These are phyloP conservation scores for Elsinoe fawcettii DNA, from an alignment of 2,329 filamentous ascomycete species.

Conservation along the genomic window DNA sequence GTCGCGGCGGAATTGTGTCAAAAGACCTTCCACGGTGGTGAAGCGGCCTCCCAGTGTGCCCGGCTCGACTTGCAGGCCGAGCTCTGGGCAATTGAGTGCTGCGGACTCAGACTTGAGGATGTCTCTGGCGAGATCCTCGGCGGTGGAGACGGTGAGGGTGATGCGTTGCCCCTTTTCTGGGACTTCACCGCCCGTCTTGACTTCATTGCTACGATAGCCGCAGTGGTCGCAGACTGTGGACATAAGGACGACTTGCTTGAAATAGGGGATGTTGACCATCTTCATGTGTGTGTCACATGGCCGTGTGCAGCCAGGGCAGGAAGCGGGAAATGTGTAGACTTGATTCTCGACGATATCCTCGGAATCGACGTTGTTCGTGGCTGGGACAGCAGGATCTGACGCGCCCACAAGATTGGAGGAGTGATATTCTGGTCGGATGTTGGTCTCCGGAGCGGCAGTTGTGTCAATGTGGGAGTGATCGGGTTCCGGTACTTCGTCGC, in stretches of 20 bases:
- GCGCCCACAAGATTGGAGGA: constrained; percentile 29
- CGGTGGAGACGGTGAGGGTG: constrained; percentile 60
- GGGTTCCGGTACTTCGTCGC: constrained; percentile 35
- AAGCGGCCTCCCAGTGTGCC: constrained; percentile 93
- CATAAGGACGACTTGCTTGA: constrained; percentile 96
- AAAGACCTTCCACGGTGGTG: constrained; percentile 88
- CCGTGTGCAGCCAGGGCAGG: constrained; percentile 83
- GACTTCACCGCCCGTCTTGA: constrained; percentile 92
- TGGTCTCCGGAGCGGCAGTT: constrained; percentile 46
- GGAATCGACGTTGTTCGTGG: constrained; percentile 35
- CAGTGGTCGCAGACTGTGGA: constrained; percentile 86
- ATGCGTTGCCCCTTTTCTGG: constrained; percentile 80
- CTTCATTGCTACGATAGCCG: constrained; percentile 86
- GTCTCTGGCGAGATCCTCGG: constrained; percentile 74
- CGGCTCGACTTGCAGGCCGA: constrained; percentile 79
- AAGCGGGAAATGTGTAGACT: constrained; percentile 85
- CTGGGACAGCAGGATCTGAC: neutral
- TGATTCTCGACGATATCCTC: constrained; percentile 77
- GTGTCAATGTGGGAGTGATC: constrained; percentile 29
- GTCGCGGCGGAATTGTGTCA: constrained; percentile 88
- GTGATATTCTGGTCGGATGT: constrained; percentile 48
- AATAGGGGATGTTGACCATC: constrained; percentile 96
- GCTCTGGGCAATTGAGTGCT: constrained; percentile 75
- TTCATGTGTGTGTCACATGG: constrained; percentile 92
- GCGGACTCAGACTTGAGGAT: constrained; percentile 96